Percentiles rank a stretch among this genome's conserved stretches.
Evolutionary conservation across 1,284 basidiomycete species (phyloP).

Genomic region (Ganoderma multipileum): DNA sequence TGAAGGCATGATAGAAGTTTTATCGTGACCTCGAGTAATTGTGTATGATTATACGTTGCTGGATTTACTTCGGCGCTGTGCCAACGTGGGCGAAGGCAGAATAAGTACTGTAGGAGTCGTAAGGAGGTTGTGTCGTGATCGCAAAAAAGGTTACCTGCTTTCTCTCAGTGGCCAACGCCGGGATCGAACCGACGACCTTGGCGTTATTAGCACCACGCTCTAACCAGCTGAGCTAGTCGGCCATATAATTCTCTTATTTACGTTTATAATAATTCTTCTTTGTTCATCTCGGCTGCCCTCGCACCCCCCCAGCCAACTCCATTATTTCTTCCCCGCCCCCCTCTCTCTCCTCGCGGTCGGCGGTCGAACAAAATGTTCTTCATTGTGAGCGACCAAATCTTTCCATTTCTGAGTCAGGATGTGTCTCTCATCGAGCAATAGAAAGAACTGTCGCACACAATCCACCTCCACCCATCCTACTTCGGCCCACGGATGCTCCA

Average conservation of each 20-base stretch:
- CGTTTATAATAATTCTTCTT: neutral
- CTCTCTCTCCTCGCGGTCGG: neutral
- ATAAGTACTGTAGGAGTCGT: too few relatives aligned
- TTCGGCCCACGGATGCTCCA: slow-evolving; percentile 96
- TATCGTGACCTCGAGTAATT: neutral
- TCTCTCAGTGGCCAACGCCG: slow-evolving; percentile 6
- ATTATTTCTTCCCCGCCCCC: neutral
- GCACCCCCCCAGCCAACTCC: neutral
- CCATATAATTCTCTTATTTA: slow-evolving; percentile 57
- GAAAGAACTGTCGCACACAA: slow-evolving; percentile 96
- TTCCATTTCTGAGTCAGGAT: slow-evolving; percentile 19
- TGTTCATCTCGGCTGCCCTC: neutral
- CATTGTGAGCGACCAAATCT: slow-evolving; percentile 60
- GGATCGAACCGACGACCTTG: slow-evolving; percentile 17
- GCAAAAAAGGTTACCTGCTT: too few relatives aligned
- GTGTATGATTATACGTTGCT: slow-evolving; percentile 2
- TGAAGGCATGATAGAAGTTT: neutral
- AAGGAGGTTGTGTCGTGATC: too few relatives aligned
- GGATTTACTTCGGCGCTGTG: neutral
- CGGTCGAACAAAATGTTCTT: slow-evolving; percentile 66
- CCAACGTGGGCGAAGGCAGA: neutral
- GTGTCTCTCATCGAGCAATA: slow-evolving; percentile 41
- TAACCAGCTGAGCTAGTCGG: slow-evolving; percentile 15
- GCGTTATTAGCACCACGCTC: slow-evolving; percentile 17
- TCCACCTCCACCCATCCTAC: slow-evolving; percentile 96